Evolutionary conservation across 2,329 filamentous ascomycete genomes (phyloP).

Genomic region (Ceratocystis harringtonii): DNA sequence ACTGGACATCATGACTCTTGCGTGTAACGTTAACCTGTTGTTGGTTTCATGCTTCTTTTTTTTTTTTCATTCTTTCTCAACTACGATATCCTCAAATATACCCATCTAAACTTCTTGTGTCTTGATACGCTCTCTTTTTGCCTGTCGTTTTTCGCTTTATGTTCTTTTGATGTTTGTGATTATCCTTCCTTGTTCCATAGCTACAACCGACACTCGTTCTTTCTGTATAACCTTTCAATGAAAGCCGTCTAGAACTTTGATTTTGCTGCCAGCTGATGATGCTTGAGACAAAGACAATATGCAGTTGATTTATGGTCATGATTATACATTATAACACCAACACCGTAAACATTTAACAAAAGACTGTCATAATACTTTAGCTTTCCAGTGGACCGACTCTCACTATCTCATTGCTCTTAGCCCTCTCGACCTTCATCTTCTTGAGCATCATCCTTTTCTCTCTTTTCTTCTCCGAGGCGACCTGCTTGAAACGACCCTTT

Average conservation of each 20-base stretch:
- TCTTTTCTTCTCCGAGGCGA: constrained; percentile 38
- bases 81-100: constrained; percentile 15
- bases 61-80: constrained; percentile 9
- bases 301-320: no score
- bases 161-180: neutral
- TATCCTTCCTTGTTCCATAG: neutral
- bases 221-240: no score
- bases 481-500: constrained; percentile 42
- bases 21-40: constrained; percentile 10
- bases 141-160: constrained; percentile 18
- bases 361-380: neutral
- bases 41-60: constrained; percentile 2
- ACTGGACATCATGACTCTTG: constrained; percentile 4
- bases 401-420: constrained; percentile 35
- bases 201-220: no score
- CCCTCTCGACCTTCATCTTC: constrained; percentile 26
- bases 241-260: no score
- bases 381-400: constrained; percentile 36
- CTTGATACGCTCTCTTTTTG: constrained; percentile 11
- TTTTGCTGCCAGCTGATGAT: no score
- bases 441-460: constrained; percentile 26
- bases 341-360: no score
- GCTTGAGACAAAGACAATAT: no score
- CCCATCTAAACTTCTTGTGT: constrained; percentile 12
- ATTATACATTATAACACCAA: no score